A percentile compares a stretch with the other conserved stretches of the same genome.
phyloP scores from a whole-genome alignment of 106 monocot genomes.

The Dendrobium chrysotoxum region DNA sequence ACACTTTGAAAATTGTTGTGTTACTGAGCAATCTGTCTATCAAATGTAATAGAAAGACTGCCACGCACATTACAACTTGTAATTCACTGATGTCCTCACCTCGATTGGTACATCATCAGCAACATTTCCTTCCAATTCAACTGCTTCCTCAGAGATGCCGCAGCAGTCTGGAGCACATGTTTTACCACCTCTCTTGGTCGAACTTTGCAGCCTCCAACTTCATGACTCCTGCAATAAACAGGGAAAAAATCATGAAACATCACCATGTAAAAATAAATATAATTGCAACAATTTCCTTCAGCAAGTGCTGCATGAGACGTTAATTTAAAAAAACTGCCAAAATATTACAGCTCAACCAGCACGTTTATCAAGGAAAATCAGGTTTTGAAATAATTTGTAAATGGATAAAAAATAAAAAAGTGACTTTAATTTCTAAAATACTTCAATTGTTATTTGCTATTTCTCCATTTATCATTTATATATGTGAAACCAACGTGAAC shows the following conservation, averaged over 20 bases:
- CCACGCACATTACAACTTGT: not conserved
- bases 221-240: conserved; percentile 51
- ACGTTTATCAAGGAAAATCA: not conserved
- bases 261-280: not conserved
- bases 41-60: not conserved
- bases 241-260: not conserved
- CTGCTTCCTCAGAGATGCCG: conserved; percentile 67
- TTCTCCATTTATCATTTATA: conserved; percentile 1
- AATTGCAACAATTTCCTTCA: conserved; percentile 1
- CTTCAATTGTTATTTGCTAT: not conserved
- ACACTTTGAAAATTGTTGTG: not conserved
- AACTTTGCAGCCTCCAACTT: conserved; percentile 71
- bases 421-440: not conserved
- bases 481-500: not conserved
- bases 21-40: not conserved
- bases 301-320: not conserved
- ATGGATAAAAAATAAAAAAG: not conserved
- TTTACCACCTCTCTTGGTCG: conserved; percentile 77
- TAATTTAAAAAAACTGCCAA: not conserved
- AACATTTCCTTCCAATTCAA: conserved; percentile 61
- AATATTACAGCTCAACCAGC: not conserved
- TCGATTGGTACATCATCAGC: conserved; percentile 54
- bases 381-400: not conserved
- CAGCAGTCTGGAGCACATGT: conserved; percentile 83
- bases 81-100: conserved; percentile 17